Evolutionary conservation across 2,329 filamentous ascomycete species (phyloP), one percentile per base, ranked within the genome.

Genomic region (Chalaropsis ovoidea): DNA sequence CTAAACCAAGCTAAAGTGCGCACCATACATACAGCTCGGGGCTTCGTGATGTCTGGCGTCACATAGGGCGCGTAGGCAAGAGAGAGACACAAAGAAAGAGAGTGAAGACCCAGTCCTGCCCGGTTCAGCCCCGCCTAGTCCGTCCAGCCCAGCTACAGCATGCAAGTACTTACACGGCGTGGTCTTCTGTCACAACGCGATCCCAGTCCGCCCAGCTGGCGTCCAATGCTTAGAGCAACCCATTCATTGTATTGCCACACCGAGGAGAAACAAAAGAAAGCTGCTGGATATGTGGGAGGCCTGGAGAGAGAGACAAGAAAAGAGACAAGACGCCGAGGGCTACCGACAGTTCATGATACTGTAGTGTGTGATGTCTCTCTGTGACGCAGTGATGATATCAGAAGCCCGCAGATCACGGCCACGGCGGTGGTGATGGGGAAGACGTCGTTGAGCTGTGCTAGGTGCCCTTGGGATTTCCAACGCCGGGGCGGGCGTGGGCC

Each of bases 331-430:
- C 5, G 19, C 47, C 45, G 8, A 49, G n/a, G n/a, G 6, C 45
- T 19, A 19, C 22, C 45, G 6, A 49, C 2, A 22, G 31, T 19
- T 22, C 45, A 19, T 49, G 47, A 24, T 5, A 17, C 5, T 10
- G 45, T 47, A 47, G n/a, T 22, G 47, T 22, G 19, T 49, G 19
- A n/a, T 49, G 47, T 11, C 47, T 49, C 47, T 49, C 13, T 49
- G 47, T 49, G 47, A 49, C 47, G 47, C 47, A 49, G 47, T 13
- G 19, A 49, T 49, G n/a, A 49, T 49, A 24, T 10, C 47, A 49
- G 47, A 49, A 49, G 47, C 8, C 47, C n/a, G 19, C 47, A 31
- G 31, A 31, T 31, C 3, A 31, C 31, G 31, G 31, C 6, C 3
- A 31, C 31, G 31, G 31, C 6, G 31, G 6, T 31, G 31, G 31